Conservation (phyloP, 108 stramenopile species). For the Nitzschia sp. region DNA sequence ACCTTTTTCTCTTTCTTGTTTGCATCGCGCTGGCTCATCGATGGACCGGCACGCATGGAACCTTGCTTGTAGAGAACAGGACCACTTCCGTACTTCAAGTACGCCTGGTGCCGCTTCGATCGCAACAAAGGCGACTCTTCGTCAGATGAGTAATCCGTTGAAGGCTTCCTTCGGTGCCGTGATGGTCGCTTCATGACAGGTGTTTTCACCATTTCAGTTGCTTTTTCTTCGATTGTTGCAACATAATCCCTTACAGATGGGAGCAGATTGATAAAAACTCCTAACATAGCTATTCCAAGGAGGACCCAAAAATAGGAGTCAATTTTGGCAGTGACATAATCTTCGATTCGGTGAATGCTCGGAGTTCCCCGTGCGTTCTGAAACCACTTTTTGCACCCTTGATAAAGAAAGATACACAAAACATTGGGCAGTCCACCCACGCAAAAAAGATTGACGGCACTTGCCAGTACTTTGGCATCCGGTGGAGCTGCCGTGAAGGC, state of each 20-base stretch:
- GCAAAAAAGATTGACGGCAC: constrained; percentile 81
- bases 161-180: constrained; percentile 27
- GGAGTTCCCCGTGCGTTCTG: constrained; percentile 44
- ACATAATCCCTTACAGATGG: constrained; percentile 64
- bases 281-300: constrained; percentile 57
- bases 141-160: constrained; percentile 32
- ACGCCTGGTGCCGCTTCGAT: constrained; percentile 53
- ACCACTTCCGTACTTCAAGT: constrained; percentile 67
- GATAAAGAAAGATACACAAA: constrained; percentile 70
- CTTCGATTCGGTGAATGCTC: constrained; percentile 54
- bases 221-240: constrained; percentile 57
- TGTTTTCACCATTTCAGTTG: constrained; percentile 61
- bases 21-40: constrained; percentile 7
- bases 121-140: constrained; percentile 53
- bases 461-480: constrained; percentile 70
- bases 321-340: constrained; percentile 70
- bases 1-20: constrained; percentile 29
- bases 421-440: constrained; percentile 82
- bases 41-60: constrained; percentile 68
- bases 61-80: constrained; percentile 58
- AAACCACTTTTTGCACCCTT: constrained; percentile 67
- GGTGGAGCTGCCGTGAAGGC: constrained; percentile 80
- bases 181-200: constrained; percentile 36
- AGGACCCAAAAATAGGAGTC: constrained; percentile 76
- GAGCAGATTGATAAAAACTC: constrained; percentile 68